Base-by-base conservation (phyloP, 306 rosid genomes). In the Adenanthera pavonina region DNA sequence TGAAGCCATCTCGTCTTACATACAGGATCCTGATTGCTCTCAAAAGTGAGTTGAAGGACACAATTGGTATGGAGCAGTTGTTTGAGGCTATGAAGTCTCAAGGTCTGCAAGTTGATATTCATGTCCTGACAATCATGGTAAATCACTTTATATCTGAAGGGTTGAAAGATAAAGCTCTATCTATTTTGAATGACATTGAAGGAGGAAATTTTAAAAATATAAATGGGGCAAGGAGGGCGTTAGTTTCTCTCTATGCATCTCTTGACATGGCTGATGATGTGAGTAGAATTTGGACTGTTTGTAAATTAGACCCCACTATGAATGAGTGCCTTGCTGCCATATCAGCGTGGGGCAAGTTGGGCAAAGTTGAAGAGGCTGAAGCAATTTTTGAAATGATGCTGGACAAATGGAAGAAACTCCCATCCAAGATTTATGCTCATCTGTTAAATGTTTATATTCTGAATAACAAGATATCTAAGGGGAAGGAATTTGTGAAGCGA, bases 261-360 rank as follows among this genome's bases (percentile, higher is more conserved):
- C 62, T 75, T 41, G 80, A 44, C 59, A 75, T 30, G 53, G 20
- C 70, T 43, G 80, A 74, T 67, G 76, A 81, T 13, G 84, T 81
- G 33, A 52, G 17, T 33, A 74, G 76, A 67, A 53, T 81, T 36
- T 81, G 76, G 80, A 75, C 51, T 17, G n/a, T 11, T 19, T 66
- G 70, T n/a, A 40, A 66, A 75, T 44, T 44, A 30, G 43, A 44
- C 25, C 80, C 80, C 6, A 66, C 17, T 1, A 51, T 46, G 38
- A 12, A 8, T 0, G 69, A 64, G 40, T 81, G 80, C 54, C 19
- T 41, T 16, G 61, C 69, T 10, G 75, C 69, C 30, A 65, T 74
- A 40, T 40, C 30, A 65, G 84, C 84, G 8, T 81, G 75, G 80
- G 80, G 84, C 34, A 74, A 81, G 51, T 59, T 81, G 49, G 75